Percentiles rank a stretch among this genome's conserved stretches.
Evolutionary conservation across 1,139 yeast genomes (phyloP).

Genomic region (Taiozyma sp.): DNA sequence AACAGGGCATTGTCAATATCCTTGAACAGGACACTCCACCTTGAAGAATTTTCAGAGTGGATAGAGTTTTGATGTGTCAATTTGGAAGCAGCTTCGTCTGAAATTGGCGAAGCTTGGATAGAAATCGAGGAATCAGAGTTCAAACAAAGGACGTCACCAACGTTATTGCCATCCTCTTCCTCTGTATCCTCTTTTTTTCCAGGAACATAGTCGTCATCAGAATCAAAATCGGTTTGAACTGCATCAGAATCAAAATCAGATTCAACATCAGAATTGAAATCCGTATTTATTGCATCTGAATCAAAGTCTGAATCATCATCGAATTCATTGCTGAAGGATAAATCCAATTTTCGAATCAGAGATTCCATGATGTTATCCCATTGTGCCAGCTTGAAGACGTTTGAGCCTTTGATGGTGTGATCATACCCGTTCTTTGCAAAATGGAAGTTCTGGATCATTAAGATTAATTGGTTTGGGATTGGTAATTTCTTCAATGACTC

Average conservation of each 20-base stretch:
- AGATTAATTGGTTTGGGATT: constrained; percentile 10
- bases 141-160: background rate
- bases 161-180: background rate
- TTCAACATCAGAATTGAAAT: constrained; percentile 6
- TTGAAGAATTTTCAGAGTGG: background rate
- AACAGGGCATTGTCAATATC: constrained; percentile 20
- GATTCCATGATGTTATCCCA: constrained; percentile 24
- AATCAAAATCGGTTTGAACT: constrained; percentile 9
- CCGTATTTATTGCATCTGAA: constrained; percentile 9
- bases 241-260: constrained; percentile 4
- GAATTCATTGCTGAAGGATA: constrained; percentile 8
- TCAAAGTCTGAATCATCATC: constrained; percentile 6
- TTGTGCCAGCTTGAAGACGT: constrained; percentile 2
- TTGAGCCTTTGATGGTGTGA: background rate
- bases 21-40: constrained; percentile 19
- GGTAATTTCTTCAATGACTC: constrained; percentile 5
- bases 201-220: constrained; percentile 8
- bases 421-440: background rate
- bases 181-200: background rate
- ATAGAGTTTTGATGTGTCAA: background rate
- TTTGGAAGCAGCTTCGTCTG: background rate
- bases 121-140: background rate
- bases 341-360: constrained; percentile 10
- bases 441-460: constrained; percentile 3
- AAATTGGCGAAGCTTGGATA: background rate